Evolutionary conservation across 768 basidiomycete species (phyloP).

Genomic region (Sporobolomyces phaffii): DNA sequence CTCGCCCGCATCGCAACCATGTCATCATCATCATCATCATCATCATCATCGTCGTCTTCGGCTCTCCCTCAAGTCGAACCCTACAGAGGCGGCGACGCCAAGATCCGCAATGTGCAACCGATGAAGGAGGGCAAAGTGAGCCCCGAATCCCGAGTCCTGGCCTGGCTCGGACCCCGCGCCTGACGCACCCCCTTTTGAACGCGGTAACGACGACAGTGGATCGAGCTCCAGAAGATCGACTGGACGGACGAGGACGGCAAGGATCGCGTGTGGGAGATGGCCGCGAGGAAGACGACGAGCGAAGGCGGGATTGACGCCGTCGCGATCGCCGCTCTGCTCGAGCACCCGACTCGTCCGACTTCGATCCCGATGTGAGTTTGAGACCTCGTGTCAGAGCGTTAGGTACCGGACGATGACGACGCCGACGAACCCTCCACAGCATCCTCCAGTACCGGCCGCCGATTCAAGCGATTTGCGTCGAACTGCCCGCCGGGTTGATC

Average conservation of each 20-base stretch:
- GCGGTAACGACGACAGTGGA: no score
- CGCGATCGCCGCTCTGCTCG: conserved; percentile 71
- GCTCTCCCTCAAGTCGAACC: conserved; percentile 15
- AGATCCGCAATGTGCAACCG: conserved; percentile 5
- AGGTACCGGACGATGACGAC: no score
- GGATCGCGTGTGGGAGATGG: conserved; percentile 82
- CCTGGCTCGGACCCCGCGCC: no score
- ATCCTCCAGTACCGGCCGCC: conserved; percentile 92
- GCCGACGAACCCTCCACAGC: conserved; percentile 51
- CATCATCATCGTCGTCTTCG: background rate
- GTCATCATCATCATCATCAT: background rate
- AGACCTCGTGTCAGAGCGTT: background rate
- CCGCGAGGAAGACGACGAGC: conserved; percentile 72
- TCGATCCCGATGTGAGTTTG: conserved; percentile 42
- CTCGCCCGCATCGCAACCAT: background rate
- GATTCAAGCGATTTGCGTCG: conserved; percentile 50
- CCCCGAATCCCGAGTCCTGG: no score
- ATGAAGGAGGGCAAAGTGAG: conserved; percentile 28
- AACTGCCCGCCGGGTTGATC: conserved; percentile 67
- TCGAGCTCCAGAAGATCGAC: conserved; percentile 71
- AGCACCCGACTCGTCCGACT: conserved; percentile 55
- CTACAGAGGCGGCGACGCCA: background rate
- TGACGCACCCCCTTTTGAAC: no score
- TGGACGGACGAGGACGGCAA: conserved; percentile 73
- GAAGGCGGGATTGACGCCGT: conserved; percentile 79